phyloP scores from a whole-genome alignment of 2,329 filamentous ascomycete genomes.

The Verticillium tricorpus region DNA sequence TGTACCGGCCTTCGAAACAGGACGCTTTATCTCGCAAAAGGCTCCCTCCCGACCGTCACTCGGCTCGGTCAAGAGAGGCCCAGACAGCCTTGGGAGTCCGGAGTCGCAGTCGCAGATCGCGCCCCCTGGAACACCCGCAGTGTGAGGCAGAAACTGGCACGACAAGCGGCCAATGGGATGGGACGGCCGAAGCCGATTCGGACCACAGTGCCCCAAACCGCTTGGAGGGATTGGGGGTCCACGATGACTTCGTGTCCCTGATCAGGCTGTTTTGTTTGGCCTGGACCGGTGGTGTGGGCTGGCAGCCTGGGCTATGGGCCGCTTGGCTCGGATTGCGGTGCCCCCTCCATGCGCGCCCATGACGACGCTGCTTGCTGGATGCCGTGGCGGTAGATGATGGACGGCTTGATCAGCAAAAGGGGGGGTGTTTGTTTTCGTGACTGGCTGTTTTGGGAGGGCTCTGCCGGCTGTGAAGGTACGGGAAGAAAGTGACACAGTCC shows the following conservation, averaged over 20 bases:
- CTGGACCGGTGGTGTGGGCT: background rate
- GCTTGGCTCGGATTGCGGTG: background rate
- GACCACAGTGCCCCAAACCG: conserved; percentile 8
- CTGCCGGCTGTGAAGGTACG: background rate
- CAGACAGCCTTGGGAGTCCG: conserved; percentile 7
- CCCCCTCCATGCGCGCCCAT: background rate
- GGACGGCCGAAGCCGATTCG: conserved; percentile 13
- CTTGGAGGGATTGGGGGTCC: background rate
- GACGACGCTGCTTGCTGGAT: background rate
- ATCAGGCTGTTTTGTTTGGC: background rate
- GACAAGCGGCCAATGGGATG: conserved; percentile 10
- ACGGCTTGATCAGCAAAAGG: background rate
- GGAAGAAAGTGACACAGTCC: too few relatives aligned
- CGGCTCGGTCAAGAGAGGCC: too few relatives aligned
- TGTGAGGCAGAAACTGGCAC: conserved; percentile 11
- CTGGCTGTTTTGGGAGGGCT: background rate
- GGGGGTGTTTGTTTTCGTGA: too few relatives aligned
- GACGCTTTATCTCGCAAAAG: conserved; percentile 5
- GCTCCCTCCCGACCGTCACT: conserved; percentile 3
- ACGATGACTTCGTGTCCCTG: background rate
- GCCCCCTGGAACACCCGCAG: conserved; percentile 12
- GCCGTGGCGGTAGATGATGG: background rate
- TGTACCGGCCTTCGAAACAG: conserved; percentile 9
- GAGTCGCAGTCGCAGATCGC: conserved; percentile 11
- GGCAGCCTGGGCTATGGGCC: background rate